phyloP scores from a whole-genome alignment of 1,284 basidiomycete species.

The Leccinum solheimii region DNA sequence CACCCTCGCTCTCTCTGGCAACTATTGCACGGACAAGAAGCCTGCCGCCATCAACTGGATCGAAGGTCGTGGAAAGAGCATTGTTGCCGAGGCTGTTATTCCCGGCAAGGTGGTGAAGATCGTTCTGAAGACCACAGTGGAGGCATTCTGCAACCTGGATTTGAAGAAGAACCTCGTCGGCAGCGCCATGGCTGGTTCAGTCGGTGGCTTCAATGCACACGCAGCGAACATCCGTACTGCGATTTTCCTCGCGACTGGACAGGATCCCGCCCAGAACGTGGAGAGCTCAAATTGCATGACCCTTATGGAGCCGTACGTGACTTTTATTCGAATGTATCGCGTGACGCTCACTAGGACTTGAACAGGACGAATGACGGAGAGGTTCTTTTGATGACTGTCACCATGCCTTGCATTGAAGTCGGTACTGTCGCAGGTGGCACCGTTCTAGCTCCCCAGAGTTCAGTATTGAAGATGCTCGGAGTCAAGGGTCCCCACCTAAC shows the following conservation, averaged over 20 bases:
- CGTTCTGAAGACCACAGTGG: no score
- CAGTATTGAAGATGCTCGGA: conserved; percentile 90
- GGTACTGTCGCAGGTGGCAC: conserved; percentile 97
- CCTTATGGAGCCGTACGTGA: conserved; percentile 91
- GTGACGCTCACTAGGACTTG: conserved; percentile 12
- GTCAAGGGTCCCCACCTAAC: conserved; percentile 84
- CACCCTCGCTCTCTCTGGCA: conserved; percentile 92
- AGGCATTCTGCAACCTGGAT: no score
- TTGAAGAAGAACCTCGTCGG: conserved; percentile 60
- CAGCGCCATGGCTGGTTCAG: conserved; percentile 95
- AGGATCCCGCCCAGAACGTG: conserved; percentile 99
- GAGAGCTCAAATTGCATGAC: conserved; percentile 99
- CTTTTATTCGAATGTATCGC: conserved; percentile 1
- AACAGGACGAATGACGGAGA: conserved; percentile 81
- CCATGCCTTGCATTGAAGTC: conserved; percentile 96
- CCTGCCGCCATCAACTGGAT: no score
- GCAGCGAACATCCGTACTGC: conserved; percentile 98
- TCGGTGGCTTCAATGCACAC: conserved; percentile 99
- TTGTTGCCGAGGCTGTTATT: no score
- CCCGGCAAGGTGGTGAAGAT: no score
- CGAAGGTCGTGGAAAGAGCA: no score
- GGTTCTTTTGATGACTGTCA: conserved; percentile 88
- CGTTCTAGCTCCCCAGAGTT: conserved; percentile 81
- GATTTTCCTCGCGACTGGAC: conserved; percentile 94
- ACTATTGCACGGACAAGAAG: conserved; percentile 75